Percentiles rank a stretch among this genome's conserved stretches.
These are phyloP conservation scores for Carex littledalei DNA, from an alignment of 176 grass and related monocot genomes.

Conservation along the genomic window DNA sequence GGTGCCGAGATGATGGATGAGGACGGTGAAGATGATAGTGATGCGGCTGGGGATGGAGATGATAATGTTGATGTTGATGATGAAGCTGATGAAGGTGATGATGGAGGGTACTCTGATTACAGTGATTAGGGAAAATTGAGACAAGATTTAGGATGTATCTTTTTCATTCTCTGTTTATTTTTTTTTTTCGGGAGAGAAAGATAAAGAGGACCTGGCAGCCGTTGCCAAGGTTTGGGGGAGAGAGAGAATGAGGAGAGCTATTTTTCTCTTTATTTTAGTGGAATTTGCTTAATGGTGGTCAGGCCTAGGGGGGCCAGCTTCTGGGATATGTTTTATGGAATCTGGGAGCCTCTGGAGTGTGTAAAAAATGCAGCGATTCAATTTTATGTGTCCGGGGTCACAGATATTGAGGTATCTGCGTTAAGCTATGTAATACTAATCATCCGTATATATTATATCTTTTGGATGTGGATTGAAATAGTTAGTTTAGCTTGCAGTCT, in stretches of 20 bases:
- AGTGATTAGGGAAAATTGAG: slow-evolving; percentile 26
- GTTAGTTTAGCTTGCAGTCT: background rate
- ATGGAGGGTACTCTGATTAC: slow-evolving; percentile 32
- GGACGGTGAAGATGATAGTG: slow-evolving; percentile 19
- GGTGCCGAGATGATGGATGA: slow-evolving; percentile 36
- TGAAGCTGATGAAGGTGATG: slow-evolving; percentile 12
- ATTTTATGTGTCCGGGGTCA: background rate
- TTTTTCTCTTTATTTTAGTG: background rate
- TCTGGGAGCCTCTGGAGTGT: background rate
- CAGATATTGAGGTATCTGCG: background rate
- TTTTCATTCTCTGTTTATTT: background rate
- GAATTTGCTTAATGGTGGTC: background rate
- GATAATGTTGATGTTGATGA: background rate
- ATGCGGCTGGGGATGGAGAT: background rate
- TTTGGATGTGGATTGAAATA: background rate
- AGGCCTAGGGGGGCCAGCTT: background rate
- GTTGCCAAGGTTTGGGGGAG: background rate
- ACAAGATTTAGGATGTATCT: background rate
- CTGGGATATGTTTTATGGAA: background rate
- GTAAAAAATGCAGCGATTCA: background rate
- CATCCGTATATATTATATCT: background rate
- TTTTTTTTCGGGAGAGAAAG: background rate
- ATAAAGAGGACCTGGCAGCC: background rate
- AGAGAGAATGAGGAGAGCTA: background rate
- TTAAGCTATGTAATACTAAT: background rate